phyloP scores from a whole-genome alignment of 495 filamentous ascomycete genomes.

The Recurvomyces mirabilis region DNA sequence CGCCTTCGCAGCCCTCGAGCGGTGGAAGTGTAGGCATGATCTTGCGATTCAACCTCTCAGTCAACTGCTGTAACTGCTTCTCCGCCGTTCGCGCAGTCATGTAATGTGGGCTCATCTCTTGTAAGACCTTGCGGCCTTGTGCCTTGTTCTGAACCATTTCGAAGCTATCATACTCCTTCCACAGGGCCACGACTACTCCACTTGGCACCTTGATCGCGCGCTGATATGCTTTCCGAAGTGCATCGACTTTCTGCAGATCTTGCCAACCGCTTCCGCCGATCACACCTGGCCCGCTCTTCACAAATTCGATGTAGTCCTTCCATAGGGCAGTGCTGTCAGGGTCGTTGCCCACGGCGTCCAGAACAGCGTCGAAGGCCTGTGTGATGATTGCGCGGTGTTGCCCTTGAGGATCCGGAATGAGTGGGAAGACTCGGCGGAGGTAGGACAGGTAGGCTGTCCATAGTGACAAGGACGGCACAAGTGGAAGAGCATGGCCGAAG shows the following conservation, averaged over 20 bases:
- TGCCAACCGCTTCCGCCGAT: slow-evolving; percentile 84
- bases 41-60: slow-evolving; percentile 61
- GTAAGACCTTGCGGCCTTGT: slow-evolving; percentile 82
- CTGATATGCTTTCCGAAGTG: slow-evolving; percentile 81
- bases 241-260: slow-evolving; percentile 94
- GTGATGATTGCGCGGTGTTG: slow-evolving; percentile 62
- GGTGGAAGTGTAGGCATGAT: slow-evolving; percentile 74
- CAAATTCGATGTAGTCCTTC: slow-evolving; percentile 85
- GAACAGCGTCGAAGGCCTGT: slow-evolving; percentile 79
- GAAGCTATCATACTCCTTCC: slow-evolving; percentile 96
- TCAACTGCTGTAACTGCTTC: slow-evolving; percentile 74
- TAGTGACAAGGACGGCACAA: slow-evolving; percentile 66
- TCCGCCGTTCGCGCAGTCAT: slow-evolving; percentile 85
- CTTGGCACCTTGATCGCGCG: slow-evolving; percentile 76
- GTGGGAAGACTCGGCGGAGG: slow-evolving; percentile 77
- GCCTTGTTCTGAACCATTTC: slow-evolving; percentile 87
- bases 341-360: slow-evolving; percentile 83
- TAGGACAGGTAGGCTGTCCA: slow-evolving; percentile 95
- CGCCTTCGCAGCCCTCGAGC: slow-evolving; percentile 71
- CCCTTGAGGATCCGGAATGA: slow-evolving; percentile 67
- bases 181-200: slow-evolving; percentile 63
- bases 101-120: slow-evolving; percentile 81
- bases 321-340: slow-evolving; percentile 84
- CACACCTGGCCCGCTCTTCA: slow-evolving; percentile 72
- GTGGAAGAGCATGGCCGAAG: slow-evolving; percentile 61